These are phyloP conservation scores for Candida sithepensis DNA, from an alignment of 805 yeast species.

Conservation along the genomic window DNA sequence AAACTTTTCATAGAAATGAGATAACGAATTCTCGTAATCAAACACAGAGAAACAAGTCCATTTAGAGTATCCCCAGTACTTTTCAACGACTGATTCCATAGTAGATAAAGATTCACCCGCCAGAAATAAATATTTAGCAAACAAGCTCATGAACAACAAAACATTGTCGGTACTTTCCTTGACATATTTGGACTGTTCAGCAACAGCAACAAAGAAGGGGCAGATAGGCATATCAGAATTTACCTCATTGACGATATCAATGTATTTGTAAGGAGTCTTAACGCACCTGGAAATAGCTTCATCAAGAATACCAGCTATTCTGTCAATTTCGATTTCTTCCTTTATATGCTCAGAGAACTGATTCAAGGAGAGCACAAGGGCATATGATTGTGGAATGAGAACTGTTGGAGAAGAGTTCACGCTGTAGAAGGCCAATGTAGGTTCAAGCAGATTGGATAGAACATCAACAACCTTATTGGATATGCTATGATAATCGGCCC, in stretches of 20 bases:
- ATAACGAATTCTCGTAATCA: slow-evolving; percentile 12
- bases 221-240: slow-evolving; percentile 35
- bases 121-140: slow-evolving; percentile 43
- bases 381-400: slow-evolving; percentile 50
- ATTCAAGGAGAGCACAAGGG: slow-evolving; percentile 48
- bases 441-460: slow-evolving; percentile 43
- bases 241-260: slow-evolving; percentile 46
- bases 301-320: slow-evolving; percentile 65
- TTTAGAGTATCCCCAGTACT: slow-evolving; percentile 12
- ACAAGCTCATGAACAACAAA: slow-evolving; percentile 47
- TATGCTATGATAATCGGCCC: slow-evolving; percentile 8
- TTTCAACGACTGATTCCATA: slow-evolving; percentile 14
- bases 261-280: slow-evolving; percentile 78
- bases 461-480: slow-evolving; percentile 46
- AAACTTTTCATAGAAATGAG: slow-evolving; percentile 2
- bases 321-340: slow-evolving; percentile 18
- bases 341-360: slow-evolving; percentile 13
- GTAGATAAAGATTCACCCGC: slow-evolving; percentile 54
- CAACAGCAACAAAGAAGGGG: slow-evolving; percentile 52
- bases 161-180: slow-evolving; percentile 28
- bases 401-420: slow-evolving; percentile 20
- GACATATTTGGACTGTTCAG: slow-evolving; percentile 69
- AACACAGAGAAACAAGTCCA: slow-evolving; percentile 5
- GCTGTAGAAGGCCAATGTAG: slow-evolving; percentile 52
- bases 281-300: slow-evolving; percentile 71